Base-by-base conservation (phyloP, 2,329 filamentous ascomycete genomes). In the Penicillium sp. region DNA sequence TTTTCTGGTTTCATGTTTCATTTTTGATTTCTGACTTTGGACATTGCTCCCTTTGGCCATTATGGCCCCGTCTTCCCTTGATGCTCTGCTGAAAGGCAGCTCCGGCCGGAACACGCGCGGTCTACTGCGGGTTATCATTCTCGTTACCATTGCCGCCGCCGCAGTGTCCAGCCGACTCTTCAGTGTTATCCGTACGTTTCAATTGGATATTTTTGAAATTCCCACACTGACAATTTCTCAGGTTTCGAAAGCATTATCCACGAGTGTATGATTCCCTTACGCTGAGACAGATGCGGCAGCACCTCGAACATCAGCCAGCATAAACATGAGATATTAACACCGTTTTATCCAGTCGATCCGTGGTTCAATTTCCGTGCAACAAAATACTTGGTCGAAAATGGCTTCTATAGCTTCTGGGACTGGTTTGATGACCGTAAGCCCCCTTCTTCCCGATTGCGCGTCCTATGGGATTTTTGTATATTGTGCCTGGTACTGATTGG, bases 281-380 rank as follows among this genome's bases (percentile, higher is more conserved):
- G 27, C 48, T 29, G 8, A 43, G 51, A 36, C 32, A 38, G 36
- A 54, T 49, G 38, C 38, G 31, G 43, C 40, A 47, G 45, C 54
- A 57, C 50, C 49, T 47, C 52, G 43, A 42, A 48, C 52, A 31
- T 55, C 58, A 27, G 8, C 24, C 29, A 52, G 62, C 49, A 64
- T 39, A 49, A 45, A 22, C 31, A 54, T 13, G 46, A 46, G 44
- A 54, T 60, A 58, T 64, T 70, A 58, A 65, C 67, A 47, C 64
- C 32, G 49, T 62, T 9, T 58, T 49, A 47, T 70, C 43, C 72
- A 99, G 93, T 99, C 79, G 94, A 99, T 78, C 94, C 94, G 34
- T 99, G 94, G 94, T 99, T 99, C 81, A 99, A 99, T 79, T 99
- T 99, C 79, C 85, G 94, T 76, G 94, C 94, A 64, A 97, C 94